Evolutionary conservation across 2,329 filamentous ascomycete genomes (phyloP), one percentile per base, ranked within the genome.

Genomic region (Nemania sp.): DNA sequence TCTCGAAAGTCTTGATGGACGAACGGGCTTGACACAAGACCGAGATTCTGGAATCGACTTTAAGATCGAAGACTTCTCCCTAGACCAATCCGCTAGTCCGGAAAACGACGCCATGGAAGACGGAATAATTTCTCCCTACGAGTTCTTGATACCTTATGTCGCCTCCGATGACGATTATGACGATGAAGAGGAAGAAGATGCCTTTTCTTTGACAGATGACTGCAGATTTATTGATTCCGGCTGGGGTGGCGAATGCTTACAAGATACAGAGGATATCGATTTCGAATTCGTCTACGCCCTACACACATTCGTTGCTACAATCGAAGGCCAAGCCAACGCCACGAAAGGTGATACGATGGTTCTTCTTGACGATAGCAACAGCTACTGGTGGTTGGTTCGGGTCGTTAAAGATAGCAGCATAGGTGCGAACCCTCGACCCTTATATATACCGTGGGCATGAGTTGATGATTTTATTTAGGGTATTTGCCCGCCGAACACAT

Each of bases 331-430:
- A 81, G 96, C 96, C 70, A 99, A 98, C 84, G 96, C 96, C 67
- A 97, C 93, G 38, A 99, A 99, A 82, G 96, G 96, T 59, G 96
- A 99, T 78, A 98, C 95, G 15, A 99, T 99, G 96, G 95, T 98
- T 62, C 85, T 99, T 71, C 88, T 99, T 24, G 96, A 99, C 77
- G 96, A 99, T 77, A 98, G 94, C 82, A 99, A 99, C 83, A 98
- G 94, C 82, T 99, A 99, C 80, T 99, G 96, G 96, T 99, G 96
- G 96, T 88, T 99, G 69, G 96, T 99, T 15, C 88, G 95, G 72
- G 93, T 99, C 53, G 94, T 98, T 61, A 98, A 98, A 80, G 96
- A 99, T 81, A 97, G 93, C 79, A 98, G 94, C 79, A 99, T 99
- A 80, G 89, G 87, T 90, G 79, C 65, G 83, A 74, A 29, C 43